These are phyloP conservation scores for Ophiostoma australiae DNA, from an alignment of 2,329 filamentous ascomycete genomes.

Conservation along the genomic window DNA sequence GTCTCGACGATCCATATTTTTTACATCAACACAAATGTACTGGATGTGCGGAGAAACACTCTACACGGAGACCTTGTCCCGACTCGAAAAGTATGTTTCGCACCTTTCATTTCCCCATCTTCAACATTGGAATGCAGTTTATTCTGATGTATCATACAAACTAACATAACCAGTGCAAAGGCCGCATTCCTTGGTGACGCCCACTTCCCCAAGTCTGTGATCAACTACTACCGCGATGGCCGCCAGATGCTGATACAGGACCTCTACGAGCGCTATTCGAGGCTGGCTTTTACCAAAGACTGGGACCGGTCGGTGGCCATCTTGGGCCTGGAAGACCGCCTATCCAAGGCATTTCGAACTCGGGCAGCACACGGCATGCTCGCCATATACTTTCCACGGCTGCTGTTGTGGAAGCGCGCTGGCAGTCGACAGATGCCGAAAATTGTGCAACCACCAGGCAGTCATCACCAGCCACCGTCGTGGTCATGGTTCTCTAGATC, in stretches of 20 bases:
- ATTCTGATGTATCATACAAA: too few species aligned
- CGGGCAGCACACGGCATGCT: neutral
- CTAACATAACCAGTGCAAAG: neutral
- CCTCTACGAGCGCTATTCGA: neutral
- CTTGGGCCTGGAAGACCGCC: neutral
- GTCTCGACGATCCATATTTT: neutral
- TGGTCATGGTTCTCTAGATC: neutral
- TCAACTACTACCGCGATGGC: neutral
- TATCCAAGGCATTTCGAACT: neutral
- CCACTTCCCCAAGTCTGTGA: neutral
- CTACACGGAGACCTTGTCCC: neutral
- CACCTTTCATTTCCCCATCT: too few species aligned
- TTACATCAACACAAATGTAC: neutral
- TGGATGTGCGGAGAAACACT: neutral
- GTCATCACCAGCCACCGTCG: neutral
- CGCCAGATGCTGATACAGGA: neutral
- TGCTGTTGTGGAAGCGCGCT: neutral
- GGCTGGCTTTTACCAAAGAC: neutral
- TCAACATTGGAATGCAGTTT: too few species aligned
- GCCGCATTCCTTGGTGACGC: neutral
- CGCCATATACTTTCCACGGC: neutral
- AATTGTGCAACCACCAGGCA: neutral
- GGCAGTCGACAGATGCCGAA: neutral
- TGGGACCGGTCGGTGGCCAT: neutral
- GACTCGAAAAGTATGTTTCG: neutral